Conservation (phyloP, 768 basidiomycete species). For the Strobilomyces dryophilus region DNA sequence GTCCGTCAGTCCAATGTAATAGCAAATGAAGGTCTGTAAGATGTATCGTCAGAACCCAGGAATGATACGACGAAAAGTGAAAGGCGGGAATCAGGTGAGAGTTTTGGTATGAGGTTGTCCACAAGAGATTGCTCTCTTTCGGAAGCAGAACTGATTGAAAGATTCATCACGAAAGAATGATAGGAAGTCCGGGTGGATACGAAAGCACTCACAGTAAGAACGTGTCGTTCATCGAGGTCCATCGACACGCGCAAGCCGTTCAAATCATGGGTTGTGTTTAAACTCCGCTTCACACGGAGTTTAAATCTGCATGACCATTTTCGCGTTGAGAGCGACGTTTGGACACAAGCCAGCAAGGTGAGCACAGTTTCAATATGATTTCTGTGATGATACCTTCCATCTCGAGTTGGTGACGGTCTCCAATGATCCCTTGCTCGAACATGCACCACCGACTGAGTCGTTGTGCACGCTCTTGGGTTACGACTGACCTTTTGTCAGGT, state of each 20-base stretch:
- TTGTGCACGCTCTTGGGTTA: conserved; percentile 20
- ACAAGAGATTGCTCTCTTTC: conserved; percentile 74
- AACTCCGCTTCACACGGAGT: conserved; percentile 32
- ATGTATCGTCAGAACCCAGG: conserved; percentile 3
- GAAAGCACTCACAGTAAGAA: conserved; percentile 12
- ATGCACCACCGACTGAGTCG: conserved; percentile 62
- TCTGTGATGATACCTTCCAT: conserved; percentile 68
- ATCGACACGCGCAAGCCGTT: not conserved
- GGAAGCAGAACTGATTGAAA: conserved; percentile 78
- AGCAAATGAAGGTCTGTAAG: not conserved
- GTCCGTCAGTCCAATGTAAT: not conserved
- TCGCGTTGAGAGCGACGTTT: not conserved
- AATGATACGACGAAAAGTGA: not conserved
- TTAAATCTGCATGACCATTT: not conserved
- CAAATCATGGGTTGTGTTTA: conserved; percentile 1
- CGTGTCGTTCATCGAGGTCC: not conserved
- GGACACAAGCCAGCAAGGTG: conserved; percentile 22
- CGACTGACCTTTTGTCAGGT: conserved; percentile 1
- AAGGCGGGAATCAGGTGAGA: conserved; percentile 42
- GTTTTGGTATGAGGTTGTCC: conserved; percentile 53
- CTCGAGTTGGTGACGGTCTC: conserved; percentile 66
- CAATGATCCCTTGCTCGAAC: conserved; percentile 73
- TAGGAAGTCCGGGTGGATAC: not conserved
- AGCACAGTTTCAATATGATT: conserved; percentile 22
- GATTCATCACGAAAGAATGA: conserved; percentile 41